phyloP scores from a whole-genome alignment of 495 filamentous ascomycete genomes.

The Parmelia sp. region DNA sequence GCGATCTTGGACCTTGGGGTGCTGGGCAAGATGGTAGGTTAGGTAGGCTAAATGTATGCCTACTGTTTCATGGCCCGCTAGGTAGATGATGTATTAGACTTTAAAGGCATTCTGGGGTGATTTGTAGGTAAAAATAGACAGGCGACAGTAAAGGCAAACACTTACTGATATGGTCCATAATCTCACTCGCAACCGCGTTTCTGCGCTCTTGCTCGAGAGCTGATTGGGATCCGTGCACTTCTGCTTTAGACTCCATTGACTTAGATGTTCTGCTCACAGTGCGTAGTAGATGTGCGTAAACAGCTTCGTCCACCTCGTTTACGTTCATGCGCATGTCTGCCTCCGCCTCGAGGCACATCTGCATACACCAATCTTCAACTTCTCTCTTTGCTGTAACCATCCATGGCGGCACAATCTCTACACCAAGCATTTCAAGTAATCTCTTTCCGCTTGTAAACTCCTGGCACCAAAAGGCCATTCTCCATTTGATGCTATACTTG shows the following conservation, averaged over 20 bases:
- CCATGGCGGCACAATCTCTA: not conserved
- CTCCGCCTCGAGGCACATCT: not conserved
- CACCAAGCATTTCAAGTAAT: not conserved
- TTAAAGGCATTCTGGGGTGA: too few relatives aligned
- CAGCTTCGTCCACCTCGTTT: not conserved
- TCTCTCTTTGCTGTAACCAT: not conserved
- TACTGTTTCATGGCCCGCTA: not conserved
- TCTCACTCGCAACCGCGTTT: not conserved
- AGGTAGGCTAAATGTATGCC: not conserved
- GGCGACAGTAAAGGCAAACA: not conserved
- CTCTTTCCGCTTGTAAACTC: not conserved
- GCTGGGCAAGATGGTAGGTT: not conserved
- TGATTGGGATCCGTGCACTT: not conserved
- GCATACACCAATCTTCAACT: not conserved
- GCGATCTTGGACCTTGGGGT: not conserved
- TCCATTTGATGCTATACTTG: not conserved
- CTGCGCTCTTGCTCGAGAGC: not conserved
- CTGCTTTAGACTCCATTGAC: not conserved
- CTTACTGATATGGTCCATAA: not conserved
- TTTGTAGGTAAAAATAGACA: not conserved
- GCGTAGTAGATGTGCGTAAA: not conserved
- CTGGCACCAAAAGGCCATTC: too few relatives aligned
- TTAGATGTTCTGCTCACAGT: not conserved
- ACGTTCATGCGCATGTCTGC: not conserved
- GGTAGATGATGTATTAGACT: not conserved